phyloP scores from a whole-genome alignment of 495 filamentous ascomycete species.

The Trichoderma asperelloides region DNA sequence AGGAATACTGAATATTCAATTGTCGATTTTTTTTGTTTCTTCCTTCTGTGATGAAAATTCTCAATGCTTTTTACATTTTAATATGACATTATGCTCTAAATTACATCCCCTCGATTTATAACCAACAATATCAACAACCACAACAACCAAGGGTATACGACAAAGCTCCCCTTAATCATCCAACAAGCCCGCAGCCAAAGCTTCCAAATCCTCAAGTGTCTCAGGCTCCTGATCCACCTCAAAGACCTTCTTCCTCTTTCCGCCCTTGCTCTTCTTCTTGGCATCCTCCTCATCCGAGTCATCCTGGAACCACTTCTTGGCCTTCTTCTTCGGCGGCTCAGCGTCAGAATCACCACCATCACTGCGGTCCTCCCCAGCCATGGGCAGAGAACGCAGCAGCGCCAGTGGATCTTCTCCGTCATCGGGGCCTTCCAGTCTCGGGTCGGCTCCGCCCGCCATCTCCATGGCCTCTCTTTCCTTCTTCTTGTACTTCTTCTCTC shows the following conservation, averaged over 20 bases:
- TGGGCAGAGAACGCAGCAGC: constrained; percentile 40
- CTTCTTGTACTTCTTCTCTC: constrained; percentile 79
- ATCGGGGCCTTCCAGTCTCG: constrained; percentile 22
- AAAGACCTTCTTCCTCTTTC: constrained; percentile 37
- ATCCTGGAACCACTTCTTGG: constrained; percentile 41
- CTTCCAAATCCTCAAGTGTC: constrained; percentile 84
- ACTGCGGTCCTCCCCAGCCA: constrained; percentile 26
- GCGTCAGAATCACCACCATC: constrained; percentile 23
- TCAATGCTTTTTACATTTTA: background rate
- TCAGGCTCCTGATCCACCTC: constrained; percentile 58
- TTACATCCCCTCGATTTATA: background rate
- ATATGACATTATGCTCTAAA: background rate
- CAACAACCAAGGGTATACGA: background rate
- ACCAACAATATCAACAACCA: background rate
- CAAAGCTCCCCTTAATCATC: constrained; percentile 29
- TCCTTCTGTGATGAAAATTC: background rate
- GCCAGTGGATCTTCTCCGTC: constrained; percentile 40
- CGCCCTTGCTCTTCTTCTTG: constrained; percentile 13
- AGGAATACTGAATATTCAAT: background rate
- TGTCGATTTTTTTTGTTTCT: background rate
- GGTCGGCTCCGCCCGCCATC: constrained; percentile 29
- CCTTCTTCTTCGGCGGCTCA: constrained; percentile 33
- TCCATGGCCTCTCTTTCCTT: constrained; percentile 64
- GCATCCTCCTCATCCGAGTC: constrained; percentile 35
- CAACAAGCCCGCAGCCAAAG: constrained; percentile 74